Base-by-base conservation (phyloP, 495 filamentous ascomycete species). In the Thozetella sp. region DNA sequence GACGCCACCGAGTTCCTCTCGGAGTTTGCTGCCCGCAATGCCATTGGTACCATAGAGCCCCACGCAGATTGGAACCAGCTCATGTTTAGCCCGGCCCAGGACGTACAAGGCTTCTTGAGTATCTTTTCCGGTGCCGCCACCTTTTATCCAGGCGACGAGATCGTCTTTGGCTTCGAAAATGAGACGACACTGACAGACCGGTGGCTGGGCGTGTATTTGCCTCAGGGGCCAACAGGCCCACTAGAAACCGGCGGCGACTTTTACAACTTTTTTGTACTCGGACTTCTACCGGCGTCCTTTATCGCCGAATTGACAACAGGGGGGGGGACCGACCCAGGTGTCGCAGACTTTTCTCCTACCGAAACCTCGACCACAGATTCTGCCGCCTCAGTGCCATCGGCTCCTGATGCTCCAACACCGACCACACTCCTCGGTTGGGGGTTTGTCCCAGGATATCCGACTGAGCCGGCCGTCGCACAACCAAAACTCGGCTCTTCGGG, bases 61-160 rank as follows among this genome's bases (percentile, higher is more conserved):
- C 69, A 85, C 58, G 74, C 79, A 1, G 81, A 83, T 53, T 85
- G 73, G 72, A 85, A 85, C 60, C 50, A 76, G 19, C 60, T 85
- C 37, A 76, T 85, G 70, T 60, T 59, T 2, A 79, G 63, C 60
- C 72, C 79, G 17, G 74, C 72, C n/a, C 64, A 62, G 46, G 73
- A 80, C 60, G 73, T 85, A 45, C 72, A 75, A 30, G 72, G 63
- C 1, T 9, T 55, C n/a, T 63, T 71, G 10, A 75, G 64, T 45
- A 56, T 66, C 11, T 82, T 72, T 51, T 62, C 63, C 22, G 76
- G 74, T 19, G 66, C 55, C 4, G 65, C 68, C 0, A 72, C 70
- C 2, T 81, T 85, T 59, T 83, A 82, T 53, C 76, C 77, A n/a
- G 80, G 81, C 4, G 75, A 79, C 25, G 72, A 64, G 4, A 54